A percentile compares a stretch with the other conserved stretches of the same genome.
phyloP scores from a whole-genome alignment of 73 alveolate genomes.

The Blepharisma japonicum region DNA sequence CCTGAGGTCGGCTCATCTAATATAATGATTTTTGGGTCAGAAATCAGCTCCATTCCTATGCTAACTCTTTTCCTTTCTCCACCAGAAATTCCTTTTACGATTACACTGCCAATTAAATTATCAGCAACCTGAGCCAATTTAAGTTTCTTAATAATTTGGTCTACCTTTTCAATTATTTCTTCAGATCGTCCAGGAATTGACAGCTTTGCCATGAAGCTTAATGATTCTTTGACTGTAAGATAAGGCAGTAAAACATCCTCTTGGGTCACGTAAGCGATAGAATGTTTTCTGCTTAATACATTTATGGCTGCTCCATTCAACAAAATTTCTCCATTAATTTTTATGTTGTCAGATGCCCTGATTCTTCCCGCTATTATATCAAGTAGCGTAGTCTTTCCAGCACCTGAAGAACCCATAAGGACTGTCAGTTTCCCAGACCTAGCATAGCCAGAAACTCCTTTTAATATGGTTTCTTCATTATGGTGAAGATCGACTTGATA shows the following conservation, averaged over 20 bases:
- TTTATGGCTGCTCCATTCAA: background rate
- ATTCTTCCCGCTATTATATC: conserved; percentile 33
- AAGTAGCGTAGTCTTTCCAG: conserved; percentile 64
- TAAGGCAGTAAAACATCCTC: conserved; percentile 55
- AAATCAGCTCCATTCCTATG: conserved; percentile 60
- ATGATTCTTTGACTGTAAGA: conserved; percentile 60
- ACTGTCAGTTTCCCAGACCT: conserved; percentile 48
- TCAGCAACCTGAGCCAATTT: conserved; percentile 42
- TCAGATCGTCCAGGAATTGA: conserved; percentile 33
- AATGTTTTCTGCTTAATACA: background rate
- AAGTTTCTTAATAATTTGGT: conserved; percentile 39
- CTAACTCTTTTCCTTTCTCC: conserved; percentile 68
- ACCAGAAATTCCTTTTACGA: conserved; percentile 65
- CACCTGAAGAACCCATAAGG: conserved; percentile 49
- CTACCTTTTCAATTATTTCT: conserved; percentile 43
- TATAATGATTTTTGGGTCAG: conserved; percentile 57
- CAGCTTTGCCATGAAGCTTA: conserved; percentile 52
- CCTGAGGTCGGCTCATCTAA: conserved; percentile 78
- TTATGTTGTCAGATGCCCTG: background rate
- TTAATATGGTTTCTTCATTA: background rate
- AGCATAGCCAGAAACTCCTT: conserved; percentile 32
- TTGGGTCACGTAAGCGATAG: conserved; percentile 39
- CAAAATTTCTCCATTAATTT: background rate
- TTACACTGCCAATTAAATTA: conserved; percentile 56
- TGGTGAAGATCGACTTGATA: background rate